Conservation (phyloP, 441 rosid genomes). For the Brassica balearica region DNA sequence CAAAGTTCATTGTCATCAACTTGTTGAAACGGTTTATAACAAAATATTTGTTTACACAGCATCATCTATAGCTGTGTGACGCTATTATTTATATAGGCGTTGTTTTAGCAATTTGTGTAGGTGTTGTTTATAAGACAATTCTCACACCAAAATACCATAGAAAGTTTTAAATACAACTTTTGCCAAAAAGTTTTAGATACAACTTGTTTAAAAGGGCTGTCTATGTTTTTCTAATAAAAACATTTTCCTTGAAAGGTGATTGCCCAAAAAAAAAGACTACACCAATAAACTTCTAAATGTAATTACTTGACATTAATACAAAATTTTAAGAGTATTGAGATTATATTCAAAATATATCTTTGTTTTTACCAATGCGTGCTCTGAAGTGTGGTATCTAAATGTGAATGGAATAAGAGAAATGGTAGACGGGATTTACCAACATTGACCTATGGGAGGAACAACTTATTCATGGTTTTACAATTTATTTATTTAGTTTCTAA, state of each 20-base stretch:
- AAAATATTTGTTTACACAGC: neutral
- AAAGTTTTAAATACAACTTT: neutral
- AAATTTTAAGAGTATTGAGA: neutral
- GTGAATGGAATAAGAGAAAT: conserved; percentile 38
- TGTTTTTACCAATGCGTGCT: neutral
- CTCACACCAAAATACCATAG: neutral
- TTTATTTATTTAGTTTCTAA: neutral
- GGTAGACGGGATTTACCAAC: conserved; percentile 25
- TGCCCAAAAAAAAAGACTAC: neutral
- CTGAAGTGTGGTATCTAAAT: conserved; percentile 24
- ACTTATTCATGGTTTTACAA: neutral
- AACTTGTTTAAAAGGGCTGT: neutral
- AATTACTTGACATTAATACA: neutral
- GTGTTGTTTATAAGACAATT: neutral
- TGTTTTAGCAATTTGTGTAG: neutral
- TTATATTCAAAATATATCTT: neutral
- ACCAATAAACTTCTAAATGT: neutral
- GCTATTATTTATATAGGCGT: no score
- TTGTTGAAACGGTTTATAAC: neutral
- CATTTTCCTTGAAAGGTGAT: neutral
- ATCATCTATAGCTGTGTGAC: conserved; percentile 1
- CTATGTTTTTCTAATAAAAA: neutral
- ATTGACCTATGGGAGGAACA: neutral
- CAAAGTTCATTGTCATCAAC: neutral
- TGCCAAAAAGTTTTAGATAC: neutral